Conservation (phyloP, 1,284 basidiomycete species). For the Somion occarium region DNA sequence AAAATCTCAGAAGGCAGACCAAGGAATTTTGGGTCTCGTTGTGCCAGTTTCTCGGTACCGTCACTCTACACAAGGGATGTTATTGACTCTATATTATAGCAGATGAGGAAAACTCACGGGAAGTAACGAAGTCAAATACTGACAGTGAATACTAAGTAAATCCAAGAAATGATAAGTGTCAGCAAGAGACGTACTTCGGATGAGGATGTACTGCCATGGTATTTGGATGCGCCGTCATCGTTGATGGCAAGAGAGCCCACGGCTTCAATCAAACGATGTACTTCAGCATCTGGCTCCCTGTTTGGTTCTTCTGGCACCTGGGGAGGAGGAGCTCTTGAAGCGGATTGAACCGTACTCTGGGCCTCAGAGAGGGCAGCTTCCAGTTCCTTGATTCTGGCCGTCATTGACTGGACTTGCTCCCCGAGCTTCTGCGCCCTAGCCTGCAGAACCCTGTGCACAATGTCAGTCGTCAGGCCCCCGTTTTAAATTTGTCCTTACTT, state of each 20-base stretch:
- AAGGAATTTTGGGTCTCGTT: conserved; percentile 21
- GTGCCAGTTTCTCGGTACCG: conserved; percentile 4
- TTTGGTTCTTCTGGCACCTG: conserved; percentile 3
- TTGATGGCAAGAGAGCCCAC: conserved; percentile 15
- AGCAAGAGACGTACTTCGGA: conserved; percentile 14
- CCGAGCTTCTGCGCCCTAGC: conserved; percentile 40
- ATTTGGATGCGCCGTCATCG: conserved; percentile 10
- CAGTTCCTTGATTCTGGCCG: conserved; percentile 51
- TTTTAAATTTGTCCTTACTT: conserved; percentile 31
- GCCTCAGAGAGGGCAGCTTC: conserved; percentile 44
- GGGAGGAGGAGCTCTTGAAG: background rate
- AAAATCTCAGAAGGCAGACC: conserved; percentile 39
- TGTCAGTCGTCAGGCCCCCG: background rate
- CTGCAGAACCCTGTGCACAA: conserved; percentile 37
- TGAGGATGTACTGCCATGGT: conserved; percentile 11
- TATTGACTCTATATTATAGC: background rate
- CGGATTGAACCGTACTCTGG: conserved; percentile 7
- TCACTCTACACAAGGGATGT: conserved; percentile 7
- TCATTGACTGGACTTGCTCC: conserved; percentile 40
- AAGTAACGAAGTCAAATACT: conserved; percentile 5
- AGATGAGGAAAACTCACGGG: background rate
- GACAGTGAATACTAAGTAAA: background rate
- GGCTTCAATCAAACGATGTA: conserved; percentile 25
- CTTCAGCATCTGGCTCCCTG: conserved; percentile 12
- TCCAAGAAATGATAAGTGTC: background rate